These are phyloP conservation scores for Ophiostoma angusticollis DNA, from an alignment of 2,329 filamentous ascomycete genomes.

Conservation along the genomic window DNA sequence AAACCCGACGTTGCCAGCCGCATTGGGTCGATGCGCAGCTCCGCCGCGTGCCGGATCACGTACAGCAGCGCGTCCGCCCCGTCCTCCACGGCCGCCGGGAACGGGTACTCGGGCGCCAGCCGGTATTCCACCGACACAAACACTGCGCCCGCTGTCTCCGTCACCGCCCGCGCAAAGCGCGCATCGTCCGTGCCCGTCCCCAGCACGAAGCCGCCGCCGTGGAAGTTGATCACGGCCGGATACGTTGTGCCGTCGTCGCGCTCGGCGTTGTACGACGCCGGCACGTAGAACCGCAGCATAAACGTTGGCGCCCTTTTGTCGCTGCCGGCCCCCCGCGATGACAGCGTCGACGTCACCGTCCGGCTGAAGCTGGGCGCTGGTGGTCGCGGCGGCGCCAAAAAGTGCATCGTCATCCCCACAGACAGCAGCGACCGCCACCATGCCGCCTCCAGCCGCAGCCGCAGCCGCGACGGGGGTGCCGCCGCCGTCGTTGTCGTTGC, in stretches of 20 bases:
- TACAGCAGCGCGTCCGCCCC: constrained; percentile 52
- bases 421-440: constrained; percentile 57
- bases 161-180: constrained; percentile 43
- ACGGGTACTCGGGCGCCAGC: constrained; percentile 51
- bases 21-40: constrained; percentile 43
- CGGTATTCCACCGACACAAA: constrained; percentile 55
- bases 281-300: constrained; percentile 30
- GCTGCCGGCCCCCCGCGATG: too few relatives aligned
- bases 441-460: constrained; percentile 48
- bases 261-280: constrained; percentile 22
- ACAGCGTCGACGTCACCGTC: constrained; percentile 35
- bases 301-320: constrained; percentile 20
- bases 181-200: constrained; percentile 51
- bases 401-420: constrained; percentile 57
- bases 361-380: constrained; percentile 47
- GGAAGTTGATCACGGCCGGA: constrained; percentile 51
- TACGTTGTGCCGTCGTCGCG: constrained; percentile 15
- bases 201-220: constrained; percentile 54
- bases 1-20: constrained; percentile 50
- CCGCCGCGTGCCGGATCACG: constrained; percentile 40
- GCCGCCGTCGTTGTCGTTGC: background rate
- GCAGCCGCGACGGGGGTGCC: constrained; percentile 35
- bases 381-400: constrained; percentile 45
- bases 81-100: constrained; percentile 53
- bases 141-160: constrained; percentile 35